Base-by-base conservation (phyloP, 2,329 filamentous ascomycete genomes). In the Pseudogymnoascus sp. region DNA sequence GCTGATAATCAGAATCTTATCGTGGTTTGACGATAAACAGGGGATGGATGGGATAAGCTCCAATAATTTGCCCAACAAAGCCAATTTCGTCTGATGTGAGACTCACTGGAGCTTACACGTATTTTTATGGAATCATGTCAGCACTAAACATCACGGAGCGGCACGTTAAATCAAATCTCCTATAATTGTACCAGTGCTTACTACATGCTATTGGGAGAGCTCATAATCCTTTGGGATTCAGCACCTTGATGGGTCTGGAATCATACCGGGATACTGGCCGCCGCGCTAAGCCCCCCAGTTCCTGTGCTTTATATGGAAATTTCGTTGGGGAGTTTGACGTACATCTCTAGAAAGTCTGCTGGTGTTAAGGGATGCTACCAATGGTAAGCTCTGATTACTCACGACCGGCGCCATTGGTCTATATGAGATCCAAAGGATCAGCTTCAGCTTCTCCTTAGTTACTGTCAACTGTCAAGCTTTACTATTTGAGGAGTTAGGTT, bases 1-100 rank as follows among this genome's bases (percentile, higher is more conserved):
- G 9, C 9, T 4, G 28, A 54, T 14, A 22, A 32, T 54, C 30
- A n/a, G 6, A 3, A 47, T 14, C 47, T 54, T 50, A 30, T 50
- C 43, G 28, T 14, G n/a, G n/a, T 32, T 32, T 4, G 6, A 32
- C 9, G 30, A 11, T 32, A 7, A 7, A 32, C 30, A 32, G 30
- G 30, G 22, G 25, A 50, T 30, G 25, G 25, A 12, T 16, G 18
- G 41, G 39, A 25, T 25, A 30, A 30, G 43, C 43, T 30, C n/a
- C 9, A 12, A 32, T 32, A 32, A 54, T 20, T 32, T 20, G n/a
- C 28, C 28, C 47, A 54, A 32, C 11, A 7, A 54, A 12, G 43
- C 25, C 28, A 32, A 54, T 32, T 54, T 54, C 47, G 28, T 54
- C 47, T 54, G 47, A 54, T n/a, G 47, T 54, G 28, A 54, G 47